Percentiles rank a stretch among this genome's conserved stretches.
phyloP scores from a whole-genome alignment of 1,284 basidiomycete species.

The Sporisorium graminicola region DNA sequence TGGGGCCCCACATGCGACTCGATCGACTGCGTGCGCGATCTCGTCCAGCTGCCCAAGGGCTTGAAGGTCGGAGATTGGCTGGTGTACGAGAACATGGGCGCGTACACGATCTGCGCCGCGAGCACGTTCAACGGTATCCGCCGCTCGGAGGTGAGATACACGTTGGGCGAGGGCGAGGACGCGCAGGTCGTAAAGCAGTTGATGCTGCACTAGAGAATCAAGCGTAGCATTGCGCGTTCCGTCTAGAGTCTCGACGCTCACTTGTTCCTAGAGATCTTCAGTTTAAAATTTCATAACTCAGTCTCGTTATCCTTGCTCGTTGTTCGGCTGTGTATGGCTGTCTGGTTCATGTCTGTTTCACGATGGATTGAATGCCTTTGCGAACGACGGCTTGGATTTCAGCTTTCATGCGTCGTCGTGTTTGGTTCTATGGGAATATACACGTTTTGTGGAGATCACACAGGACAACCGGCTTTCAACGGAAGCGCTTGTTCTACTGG shows the following conservation, averaged over 20 bases:
- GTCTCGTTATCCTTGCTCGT: not conserved
- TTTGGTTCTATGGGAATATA: not conserved
- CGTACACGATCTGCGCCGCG: conserved; percentile 91
- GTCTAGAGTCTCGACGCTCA: too few species aligned
- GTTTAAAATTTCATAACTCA: too few species aligned
- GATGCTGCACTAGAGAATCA: conserved; percentile 26
- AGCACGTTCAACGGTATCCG: conserved; percentile 83
- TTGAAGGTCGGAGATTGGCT: conserved; percentile 83
- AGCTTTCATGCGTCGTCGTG: not conserved
- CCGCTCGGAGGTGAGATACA: conserved; percentile 70
- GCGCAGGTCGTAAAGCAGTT: conserved; percentile 39
- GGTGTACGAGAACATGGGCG: conserved; percentile 90
- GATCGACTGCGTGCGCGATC: conserved; percentile 76
- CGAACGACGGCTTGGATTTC: too few species aligned
- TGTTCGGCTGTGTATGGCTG: not conserved
- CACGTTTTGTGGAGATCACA: not conserved
- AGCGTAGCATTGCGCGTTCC: too few species aligned
- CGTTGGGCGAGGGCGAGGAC: conserved; percentile 64
- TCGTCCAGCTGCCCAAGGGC: conserved; percentile 58
- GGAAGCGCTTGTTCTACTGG: conserved; percentile 24
- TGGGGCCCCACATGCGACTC: conserved; percentile 87
- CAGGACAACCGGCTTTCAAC: not conserved
- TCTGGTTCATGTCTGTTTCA: not conserved
- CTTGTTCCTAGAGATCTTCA: too few species aligned
- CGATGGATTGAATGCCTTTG: not conserved